These are phyloP conservation scores for Solanum habrochaites DNA, from an alignment of 257 asterid species.

Conservation along the genomic window DNA sequence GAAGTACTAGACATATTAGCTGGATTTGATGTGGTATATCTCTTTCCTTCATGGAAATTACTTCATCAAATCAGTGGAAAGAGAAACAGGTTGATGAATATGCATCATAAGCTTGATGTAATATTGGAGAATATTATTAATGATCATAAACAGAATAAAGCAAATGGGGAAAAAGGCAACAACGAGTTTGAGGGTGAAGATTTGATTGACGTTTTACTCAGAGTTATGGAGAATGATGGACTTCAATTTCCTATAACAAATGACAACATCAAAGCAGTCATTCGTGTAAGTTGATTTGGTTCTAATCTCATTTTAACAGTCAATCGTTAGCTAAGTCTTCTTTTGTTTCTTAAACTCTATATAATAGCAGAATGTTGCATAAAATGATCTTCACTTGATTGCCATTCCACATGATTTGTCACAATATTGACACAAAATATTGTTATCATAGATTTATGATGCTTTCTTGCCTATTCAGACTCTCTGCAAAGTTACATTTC, in stretches of 20 bases:
- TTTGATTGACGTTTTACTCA: not conserved
- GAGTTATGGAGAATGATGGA: not conserved
- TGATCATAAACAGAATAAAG: not conserved
- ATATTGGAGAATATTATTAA: not conserved
- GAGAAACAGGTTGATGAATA: not conserved
- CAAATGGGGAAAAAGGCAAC: not conserved
- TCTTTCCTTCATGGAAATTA: not conserved
- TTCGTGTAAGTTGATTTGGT: not conserved
- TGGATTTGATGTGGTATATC: not conserved
- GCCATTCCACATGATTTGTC: not conserved
- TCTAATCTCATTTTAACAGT: not conserved
- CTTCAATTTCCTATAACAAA: not conserved
- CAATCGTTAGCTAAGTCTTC: not conserved
- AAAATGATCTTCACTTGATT: not conserved
- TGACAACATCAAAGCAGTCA: not conserved
- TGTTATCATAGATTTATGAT: not conserved
- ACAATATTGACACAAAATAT: not conserved
- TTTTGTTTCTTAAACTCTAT: not conserved
- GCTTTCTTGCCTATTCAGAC: not conserved
- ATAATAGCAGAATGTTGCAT: not conserved
- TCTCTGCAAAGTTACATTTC: not conserved
- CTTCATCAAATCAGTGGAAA: not conserved
- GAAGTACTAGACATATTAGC: too few relatives aligned
- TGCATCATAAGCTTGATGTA: not conserved
- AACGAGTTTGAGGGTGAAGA: not conserved